phyloP scores from a whole-genome alignment of 352 stramenopile genomes.

The Stramenopiles sp. region DNA sequence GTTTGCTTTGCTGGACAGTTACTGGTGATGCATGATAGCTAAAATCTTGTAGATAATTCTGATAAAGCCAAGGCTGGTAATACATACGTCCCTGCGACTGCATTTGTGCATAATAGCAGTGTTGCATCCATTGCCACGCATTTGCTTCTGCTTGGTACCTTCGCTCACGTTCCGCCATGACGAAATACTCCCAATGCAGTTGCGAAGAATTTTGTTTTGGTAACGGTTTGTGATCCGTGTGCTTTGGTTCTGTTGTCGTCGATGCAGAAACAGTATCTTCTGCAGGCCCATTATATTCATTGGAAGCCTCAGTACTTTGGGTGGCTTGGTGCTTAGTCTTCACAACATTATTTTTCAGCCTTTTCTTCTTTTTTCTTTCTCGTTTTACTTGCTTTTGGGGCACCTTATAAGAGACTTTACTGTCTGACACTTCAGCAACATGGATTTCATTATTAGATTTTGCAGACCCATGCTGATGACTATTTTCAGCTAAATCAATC shows the following conservation, averaged over 20 bases:
- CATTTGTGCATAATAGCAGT: conserved; percentile 6
- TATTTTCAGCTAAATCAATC: background rate
- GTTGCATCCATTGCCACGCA: conserved; percentile 4
- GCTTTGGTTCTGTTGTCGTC: no score
- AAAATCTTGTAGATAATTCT: no score
- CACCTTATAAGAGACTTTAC: no score
- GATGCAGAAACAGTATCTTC: no score
- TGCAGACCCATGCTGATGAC: background rate
- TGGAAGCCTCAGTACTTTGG: no score
- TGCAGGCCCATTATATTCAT: no score
- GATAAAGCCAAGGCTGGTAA: no score
- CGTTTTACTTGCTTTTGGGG: background rate
- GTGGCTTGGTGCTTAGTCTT: no score
- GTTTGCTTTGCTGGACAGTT: no score
- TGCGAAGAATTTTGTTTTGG: background rate
- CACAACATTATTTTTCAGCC: background rate
- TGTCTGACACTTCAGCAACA: background rate
- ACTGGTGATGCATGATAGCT: no score
- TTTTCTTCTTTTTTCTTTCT: background rate
- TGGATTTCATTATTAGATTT: background rate
- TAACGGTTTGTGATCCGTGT: no score
- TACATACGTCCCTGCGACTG: background rate
- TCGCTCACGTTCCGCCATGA: conserved; percentile 7
- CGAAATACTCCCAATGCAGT: background rate
- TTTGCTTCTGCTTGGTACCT: background rate